phyloP scores from a whole-genome alignment of 352 stramenopile species.

The Pilasporangium apinafurcum region DNA sequence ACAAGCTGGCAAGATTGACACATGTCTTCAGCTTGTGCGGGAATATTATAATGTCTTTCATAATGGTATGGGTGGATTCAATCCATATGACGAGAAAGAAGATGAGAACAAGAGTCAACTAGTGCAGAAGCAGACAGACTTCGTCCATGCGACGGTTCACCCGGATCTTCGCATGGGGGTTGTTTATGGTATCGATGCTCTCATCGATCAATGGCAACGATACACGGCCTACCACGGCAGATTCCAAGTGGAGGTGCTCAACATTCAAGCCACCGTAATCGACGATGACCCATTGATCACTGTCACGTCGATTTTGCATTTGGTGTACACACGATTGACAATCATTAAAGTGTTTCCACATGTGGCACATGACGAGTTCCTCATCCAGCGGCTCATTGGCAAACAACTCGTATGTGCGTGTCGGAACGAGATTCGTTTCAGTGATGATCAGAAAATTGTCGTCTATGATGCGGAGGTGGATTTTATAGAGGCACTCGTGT shows the following conservation, averaged over 20 bases:
- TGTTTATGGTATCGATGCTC: conserved; percentile 7
- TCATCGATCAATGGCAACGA: conserved; percentile 40
- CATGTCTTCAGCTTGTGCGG: conserved; percentile 20
- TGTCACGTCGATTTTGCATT: conserved; percentile 31
- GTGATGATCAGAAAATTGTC: conserved; percentile 26
- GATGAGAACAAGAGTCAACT: conserved; percentile 1
- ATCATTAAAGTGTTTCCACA: conserved; percentile 63
- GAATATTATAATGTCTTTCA: conserved; percentile 51
- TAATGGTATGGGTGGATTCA: conserved; percentile 19
- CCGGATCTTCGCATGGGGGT: conserved; percentile 24
- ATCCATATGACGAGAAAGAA: conserved; percentile 15
- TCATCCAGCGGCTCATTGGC: conserved; percentile 34
- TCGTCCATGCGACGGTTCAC: conserved; percentile 29
- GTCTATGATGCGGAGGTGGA: conserved; percentile 55
- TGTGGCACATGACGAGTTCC: conserved; percentile 33
- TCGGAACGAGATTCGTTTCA: conserved; percentile 51
- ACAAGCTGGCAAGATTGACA: conserved; percentile 20
- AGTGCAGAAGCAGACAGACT: conserved; percentile 22
- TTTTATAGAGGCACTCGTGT: conserved; percentile 39
- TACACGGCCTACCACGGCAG: conserved; percentile 32
- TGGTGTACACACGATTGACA: conserved; percentile 39
- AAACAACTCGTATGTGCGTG: conserved; percentile 35
- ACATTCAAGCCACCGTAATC: conserved; percentile 27
- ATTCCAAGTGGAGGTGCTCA: conserved; percentile 22
- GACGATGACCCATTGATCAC: conserved; percentile 39